These are phyloP conservation scores for Camellia oleifera DNA, from an alignment of 179 eudicot genomes.

Conservation along the genomic window DNA sequence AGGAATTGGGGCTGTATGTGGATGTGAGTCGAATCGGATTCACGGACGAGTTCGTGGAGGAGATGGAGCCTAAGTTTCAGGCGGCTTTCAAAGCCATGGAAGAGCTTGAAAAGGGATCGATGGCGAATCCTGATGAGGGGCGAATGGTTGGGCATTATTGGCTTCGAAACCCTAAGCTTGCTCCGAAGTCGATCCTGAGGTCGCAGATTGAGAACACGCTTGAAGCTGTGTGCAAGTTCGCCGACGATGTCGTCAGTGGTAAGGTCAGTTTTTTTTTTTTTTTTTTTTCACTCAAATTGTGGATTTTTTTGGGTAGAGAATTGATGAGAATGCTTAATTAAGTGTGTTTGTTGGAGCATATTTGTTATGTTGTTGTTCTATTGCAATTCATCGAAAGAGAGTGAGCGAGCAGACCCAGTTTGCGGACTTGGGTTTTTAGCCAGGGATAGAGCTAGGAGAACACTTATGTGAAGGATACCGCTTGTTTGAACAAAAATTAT, in stretches of 20 bases:
- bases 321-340: neutral
- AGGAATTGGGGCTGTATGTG: slow-evolving; percentile 73
- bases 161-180: slow-evolving; percentile 62
- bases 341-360: neutral
- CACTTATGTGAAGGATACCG: too few species aligned
- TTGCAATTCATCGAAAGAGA: neutral
- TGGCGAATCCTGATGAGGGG: slow-evolving; percentile 87
- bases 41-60: slow-evolving; percentile 49
- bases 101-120: slow-evolving; percentile 74
- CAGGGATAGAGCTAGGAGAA: too few species aligned
- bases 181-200: slow-evolving; percentile 58
- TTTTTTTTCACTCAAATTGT: neutral
- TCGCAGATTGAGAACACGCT: slow-evolving; percentile 71
- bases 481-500: too few species aligned
- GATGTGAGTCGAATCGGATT: slow-evolving; percentile 91
- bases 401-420: neutral
- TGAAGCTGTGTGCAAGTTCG: slow-evolving; percentile 56
- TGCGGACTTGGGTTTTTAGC: too few species aligned
- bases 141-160: slow-evolving; percentile 96
- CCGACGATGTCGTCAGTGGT: slow-evolving; percentile 62
- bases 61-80: slow-evolving; percentile 61
- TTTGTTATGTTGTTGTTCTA: neutral
- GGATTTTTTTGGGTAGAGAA: neutral
- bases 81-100: slow-evolving; percentile 63
- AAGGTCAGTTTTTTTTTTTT: slow-evolving; percentile 47